These are phyloP conservation scores for Verbena officinalis DNA, from an alignment of 257 asterid species.

Conservation along the genomic window DNA sequence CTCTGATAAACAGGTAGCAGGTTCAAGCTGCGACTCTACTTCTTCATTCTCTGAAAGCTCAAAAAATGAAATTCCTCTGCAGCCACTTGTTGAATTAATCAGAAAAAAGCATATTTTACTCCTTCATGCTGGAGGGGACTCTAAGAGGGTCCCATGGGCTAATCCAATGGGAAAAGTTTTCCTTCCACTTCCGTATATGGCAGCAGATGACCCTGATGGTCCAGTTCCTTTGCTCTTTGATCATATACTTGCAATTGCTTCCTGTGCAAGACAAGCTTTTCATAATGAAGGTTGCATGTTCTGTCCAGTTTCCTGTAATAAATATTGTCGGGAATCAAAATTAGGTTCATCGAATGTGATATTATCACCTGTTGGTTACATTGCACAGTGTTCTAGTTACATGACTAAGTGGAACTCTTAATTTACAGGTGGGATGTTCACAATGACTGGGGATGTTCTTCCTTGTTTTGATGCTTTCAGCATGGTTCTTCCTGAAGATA, in stretches of 20 bases:
- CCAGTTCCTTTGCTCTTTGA: slow-evolving; percentile 95
- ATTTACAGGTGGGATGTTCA: slow-evolving; percentile 83
- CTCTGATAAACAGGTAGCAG: slow-evolving; percentile 52
- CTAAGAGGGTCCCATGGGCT: slow-evolving; percentile 99
- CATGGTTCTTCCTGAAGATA: slow-evolving; percentile 87
- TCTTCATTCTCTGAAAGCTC: slow-evolving; percentile 41
- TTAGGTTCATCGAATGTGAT: slow-evolving; percentile 35
- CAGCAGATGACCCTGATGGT: slow-evolving; percentile 87
- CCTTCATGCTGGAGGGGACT: slow-evolving; percentile 99
- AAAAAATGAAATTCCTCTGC: slow-evolving; percentile 40
- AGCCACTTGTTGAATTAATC: slow-evolving; percentile 58
- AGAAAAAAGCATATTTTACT: slow-evolving; percentile 74
- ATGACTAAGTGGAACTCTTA: slow-evolving; percentile 27
- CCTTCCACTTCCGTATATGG: slow-evolving; percentile 94
- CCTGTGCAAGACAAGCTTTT: slow-evolving; percentile 91
- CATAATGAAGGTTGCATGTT: slow-evolving; percentile 65
- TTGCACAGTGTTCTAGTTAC: slow-evolving; percentile 23
- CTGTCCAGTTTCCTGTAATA: slow-evolving; percentile 37
- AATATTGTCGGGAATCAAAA: slow-evolving; percentile 32
- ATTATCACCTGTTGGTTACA: slow-evolving; percentile 28
- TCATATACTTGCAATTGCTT: slow-evolving; percentile 95
- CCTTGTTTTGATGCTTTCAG: slow-evolving; percentile 96
- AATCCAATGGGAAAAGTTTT: slow-evolving; percentile 99
- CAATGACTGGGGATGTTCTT: slow-evolving; percentile 99
- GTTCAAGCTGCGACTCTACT: slow-evolving; percentile 36